A percentile compares a stretch with the other conserved stretches of the same genome.
Evolutionary conservation across 257 asterid species (phyloP).

Genomic region (Handroanthus guayacan): DNA sequence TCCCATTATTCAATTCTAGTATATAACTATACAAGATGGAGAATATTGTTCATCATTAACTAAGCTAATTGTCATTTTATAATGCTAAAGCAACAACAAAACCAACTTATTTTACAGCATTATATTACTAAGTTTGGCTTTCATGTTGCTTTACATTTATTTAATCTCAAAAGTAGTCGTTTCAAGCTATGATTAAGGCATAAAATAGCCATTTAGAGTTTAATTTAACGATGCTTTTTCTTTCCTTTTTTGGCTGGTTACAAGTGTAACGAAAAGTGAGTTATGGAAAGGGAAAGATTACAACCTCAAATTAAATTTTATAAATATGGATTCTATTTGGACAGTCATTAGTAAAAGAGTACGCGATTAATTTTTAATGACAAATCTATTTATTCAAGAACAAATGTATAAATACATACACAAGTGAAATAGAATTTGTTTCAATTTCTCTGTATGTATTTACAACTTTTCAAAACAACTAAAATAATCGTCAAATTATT

Average conservation of each 20-base stretch:
- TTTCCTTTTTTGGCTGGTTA: too few species aligned
- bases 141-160: conserved; percentile 29
- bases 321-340: conserved; percentile 16
- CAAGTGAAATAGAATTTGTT: too few species aligned
- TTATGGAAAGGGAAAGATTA: conserved; percentile 26
- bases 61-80: conserved; percentile 19
- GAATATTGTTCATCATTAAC: not conserved
- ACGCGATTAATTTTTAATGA: too few species aligned
- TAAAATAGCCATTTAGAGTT: conserved; percentile 6
- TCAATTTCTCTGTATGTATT: too few species aligned
- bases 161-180: conserved; percentile 10
- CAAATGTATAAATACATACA: too few species aligned
- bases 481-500: too few species aligned
- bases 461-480: too few species aligned
- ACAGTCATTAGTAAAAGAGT: not conserved
- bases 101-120: not conserved
- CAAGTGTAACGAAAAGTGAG: conserved; percentile 33
- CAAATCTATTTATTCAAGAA: not conserved
- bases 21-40: not conserved
- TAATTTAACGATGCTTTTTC: conserved; percentile 18
- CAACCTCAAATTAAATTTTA: conserved; percentile 16
- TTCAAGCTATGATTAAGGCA: conserved; percentile 29
- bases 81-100: conserved; percentile 14
- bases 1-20: not conserved
- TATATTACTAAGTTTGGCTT: conserved; percentile 1